Conservation (phyloP, 805 yeast genomes). For the Yarrowia sp. region DNA sequence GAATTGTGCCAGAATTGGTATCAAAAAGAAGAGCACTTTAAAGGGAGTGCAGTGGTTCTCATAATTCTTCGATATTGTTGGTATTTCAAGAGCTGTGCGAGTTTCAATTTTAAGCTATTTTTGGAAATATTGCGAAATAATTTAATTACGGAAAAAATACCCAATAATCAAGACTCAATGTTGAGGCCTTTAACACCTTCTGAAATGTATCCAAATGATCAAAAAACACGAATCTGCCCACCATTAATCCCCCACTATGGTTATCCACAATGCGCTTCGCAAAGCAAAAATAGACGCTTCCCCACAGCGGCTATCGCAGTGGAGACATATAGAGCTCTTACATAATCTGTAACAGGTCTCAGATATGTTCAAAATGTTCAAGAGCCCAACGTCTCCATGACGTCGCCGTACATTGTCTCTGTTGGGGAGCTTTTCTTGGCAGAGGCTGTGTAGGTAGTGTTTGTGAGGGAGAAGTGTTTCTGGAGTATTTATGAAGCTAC, state of each 20-base stretch:
- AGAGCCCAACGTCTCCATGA: neutral
- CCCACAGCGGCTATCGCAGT: neutral
- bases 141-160: no score
- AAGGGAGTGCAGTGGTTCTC: neutral
- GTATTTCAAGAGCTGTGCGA: no score
- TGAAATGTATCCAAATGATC: no score
- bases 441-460: neutral
- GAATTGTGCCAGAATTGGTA: neutral
- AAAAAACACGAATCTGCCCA: no score
- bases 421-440: neutral
- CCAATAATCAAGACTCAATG: no score
- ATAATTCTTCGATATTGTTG: neutral
- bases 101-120: no score
- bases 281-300: neutral
- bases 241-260: no score
- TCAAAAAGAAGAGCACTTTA: neutral
- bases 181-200: no score
- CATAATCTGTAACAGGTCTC: neutral
- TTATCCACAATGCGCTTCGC: no score
- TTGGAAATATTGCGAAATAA: no score
- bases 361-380: neutral
- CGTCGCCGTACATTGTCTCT: neutral
- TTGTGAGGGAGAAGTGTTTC: no score
- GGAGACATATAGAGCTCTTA: neutral
- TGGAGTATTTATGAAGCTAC: no score